phyloP scores from a whole-genome alignment of 78 protist genomes.

The Diacronema lutheri region DNA sequence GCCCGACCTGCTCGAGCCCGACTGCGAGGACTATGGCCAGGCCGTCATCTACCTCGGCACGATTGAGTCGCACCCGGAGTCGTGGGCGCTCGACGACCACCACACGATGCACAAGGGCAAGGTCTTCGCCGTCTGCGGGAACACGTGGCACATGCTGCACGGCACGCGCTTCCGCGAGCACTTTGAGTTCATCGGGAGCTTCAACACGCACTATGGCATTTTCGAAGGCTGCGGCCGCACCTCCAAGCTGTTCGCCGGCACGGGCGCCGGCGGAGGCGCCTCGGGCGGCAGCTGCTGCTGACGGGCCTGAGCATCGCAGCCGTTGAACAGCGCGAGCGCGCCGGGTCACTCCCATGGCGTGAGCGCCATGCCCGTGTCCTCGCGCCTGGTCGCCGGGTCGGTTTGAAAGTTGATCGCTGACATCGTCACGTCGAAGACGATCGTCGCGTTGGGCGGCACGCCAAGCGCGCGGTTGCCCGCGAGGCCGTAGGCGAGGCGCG shows the following conservation, averaged over 20 bases:
- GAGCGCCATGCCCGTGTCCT: too few species aligned
- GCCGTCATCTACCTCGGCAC: conserved; percentile 72
- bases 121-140: conserved; percentile 61
- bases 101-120: conserved; percentile 36
- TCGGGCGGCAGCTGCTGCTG: background rate
- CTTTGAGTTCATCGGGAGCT: conserved; percentile 46
- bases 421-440: too few species aligned
- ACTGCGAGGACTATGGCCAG: conserved; percentile 82
- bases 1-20: conserved; percentile 50
- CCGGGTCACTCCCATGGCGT: too few species aligned
- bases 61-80: conserved; percentile 17
- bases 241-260: conserved; percentile 11
- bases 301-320: too few species aligned
- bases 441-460: too few species aligned
- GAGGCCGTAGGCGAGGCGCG: too few species aligned
- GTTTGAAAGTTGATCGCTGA: too few species aligned
- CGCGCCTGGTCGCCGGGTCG: too few species aligned
- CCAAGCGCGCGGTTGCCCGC: too few species aligned
- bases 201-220: conserved; percentile 42
- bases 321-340: too few species aligned
- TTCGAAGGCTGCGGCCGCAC: conserved; percentile 50
- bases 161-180: conserved; percentile 48
- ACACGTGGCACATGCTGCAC: conserved; percentile 59
- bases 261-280: background rate
- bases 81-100: conserved; percentile 32